A percentile compares a stretch with the other conserved stretches of the same genome.
Evolutionary conservation across 2,329 filamentous ascomycete genomes (phyloP).

Genomic region (Colletotrichum falcatum): DNA sequence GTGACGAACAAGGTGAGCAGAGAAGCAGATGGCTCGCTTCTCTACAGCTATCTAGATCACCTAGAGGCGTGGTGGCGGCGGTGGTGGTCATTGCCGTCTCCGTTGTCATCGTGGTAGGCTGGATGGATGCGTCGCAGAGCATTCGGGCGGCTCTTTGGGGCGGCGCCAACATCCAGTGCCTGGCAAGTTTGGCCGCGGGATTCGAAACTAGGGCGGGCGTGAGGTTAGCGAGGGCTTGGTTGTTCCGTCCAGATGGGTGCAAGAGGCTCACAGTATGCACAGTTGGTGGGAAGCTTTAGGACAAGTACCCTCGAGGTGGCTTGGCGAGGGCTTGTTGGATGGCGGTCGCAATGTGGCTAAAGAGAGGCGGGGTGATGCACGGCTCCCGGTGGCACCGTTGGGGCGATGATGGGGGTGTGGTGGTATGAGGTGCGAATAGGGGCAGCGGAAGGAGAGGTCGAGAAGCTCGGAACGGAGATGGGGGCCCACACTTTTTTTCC

Average conservation of each 20-base stretch:
- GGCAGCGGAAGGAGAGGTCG: slow-evolving; percentile 22
- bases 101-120: background rate
- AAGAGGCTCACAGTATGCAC: slow-evolving; percentile 35
- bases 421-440: slow-evolving; percentile 27
- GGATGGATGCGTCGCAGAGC: slow-evolving; percentile 26
- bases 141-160: slow-evolving; percentile 18
- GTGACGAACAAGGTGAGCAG: slow-evolving; percentile 16
- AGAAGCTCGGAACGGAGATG: slow-evolving; percentile 20
- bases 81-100: background rate
- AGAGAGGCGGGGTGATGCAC: slow-evolving; percentile 8
- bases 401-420: background rate
- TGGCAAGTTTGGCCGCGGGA: background rate
- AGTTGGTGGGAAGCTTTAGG: slow-evolving; percentile 10
- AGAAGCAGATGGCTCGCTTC: background rate
- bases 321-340: slow-evolving; percentile 16
- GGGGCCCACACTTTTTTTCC: slow-evolving; percentile 2
- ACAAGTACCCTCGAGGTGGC: slow-evolving; percentile 18
- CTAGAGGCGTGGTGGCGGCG: slow-evolving; percentile 26
- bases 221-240: slow-evolving; percentile 8
- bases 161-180: background rate
- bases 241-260: slow-evolving; percentile 4
- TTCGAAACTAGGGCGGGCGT: slow-evolving; percentile 24
- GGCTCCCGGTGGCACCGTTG: slow-evolving; percentile 23
- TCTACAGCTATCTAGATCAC: slow-evolving; percentile 6
- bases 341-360: slow-evolving; percentile 32